Conservation (phyloP, 2,329 filamentous ascomycete genomes). For the Gliomastix tumulicola region DNA sequence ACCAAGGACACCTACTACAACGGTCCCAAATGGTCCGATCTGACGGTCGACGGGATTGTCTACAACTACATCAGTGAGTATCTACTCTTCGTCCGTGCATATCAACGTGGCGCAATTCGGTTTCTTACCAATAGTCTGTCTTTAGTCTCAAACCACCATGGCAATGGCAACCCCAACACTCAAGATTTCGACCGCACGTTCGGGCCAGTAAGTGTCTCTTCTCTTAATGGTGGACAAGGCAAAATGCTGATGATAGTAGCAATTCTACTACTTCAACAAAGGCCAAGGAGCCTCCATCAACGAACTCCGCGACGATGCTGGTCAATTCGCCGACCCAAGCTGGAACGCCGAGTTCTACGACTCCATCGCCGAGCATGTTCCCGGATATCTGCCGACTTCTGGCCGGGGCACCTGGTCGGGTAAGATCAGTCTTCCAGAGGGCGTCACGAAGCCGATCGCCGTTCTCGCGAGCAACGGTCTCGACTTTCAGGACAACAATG, state of each 20-base stretch:
- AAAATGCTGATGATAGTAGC: too few species aligned
- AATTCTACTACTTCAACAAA: slow-evolving; percentile 57
- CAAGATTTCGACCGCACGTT: slow-evolving; percentile 47
- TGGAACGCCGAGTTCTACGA: slow-evolving; percentile 60
- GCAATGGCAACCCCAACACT: neutral
- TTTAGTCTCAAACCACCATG: neutral
- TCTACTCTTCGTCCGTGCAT: too few species aligned
- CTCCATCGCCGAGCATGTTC: slow-evolving; percentile 50
- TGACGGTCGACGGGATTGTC: slow-evolving; percentile 57
- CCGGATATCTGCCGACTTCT: slow-evolving; percentile 49
- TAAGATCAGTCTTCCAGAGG: slow-evolving; percentile 41
- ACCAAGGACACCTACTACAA: slow-evolving; percentile 57
- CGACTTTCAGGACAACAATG: slow-evolving; percentile 33
- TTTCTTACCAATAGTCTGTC: too few species aligned
- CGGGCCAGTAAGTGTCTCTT: too few species aligned
- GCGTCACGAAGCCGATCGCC: slow-evolving; percentile 44
- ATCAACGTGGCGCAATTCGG: too few species aligned
- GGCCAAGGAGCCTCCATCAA: slow-evolving; percentile 37
- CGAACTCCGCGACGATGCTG: slow-evolving; percentile 45
- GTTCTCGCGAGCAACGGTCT: slow-evolving; percentile 33
- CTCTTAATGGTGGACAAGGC: too few species aligned
- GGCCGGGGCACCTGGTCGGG: slow-evolving; percentile 43
- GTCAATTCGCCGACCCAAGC: slow-evolving; percentile 36
- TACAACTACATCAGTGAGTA: slow-evolving; percentile 61
- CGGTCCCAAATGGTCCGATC: slow-evolving; percentile 54